Conservation (phyloP, 129 eudicot species). For the Erigeron canadensis region DNA sequence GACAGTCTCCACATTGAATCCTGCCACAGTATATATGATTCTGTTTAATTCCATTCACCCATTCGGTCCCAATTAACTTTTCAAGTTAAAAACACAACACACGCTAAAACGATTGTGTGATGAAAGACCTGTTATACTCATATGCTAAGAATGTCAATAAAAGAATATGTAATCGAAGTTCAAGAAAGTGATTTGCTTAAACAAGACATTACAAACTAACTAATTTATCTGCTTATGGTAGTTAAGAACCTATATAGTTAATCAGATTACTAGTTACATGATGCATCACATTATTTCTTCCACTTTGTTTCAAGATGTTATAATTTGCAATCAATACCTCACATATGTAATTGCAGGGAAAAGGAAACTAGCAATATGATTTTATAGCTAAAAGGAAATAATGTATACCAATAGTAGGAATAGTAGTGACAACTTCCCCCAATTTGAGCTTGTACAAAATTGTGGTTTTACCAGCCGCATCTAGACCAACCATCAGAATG, state of each 20-base stretch:
- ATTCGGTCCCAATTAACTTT: background rate
- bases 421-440: slow-evolving; percentile 43
- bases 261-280: background rate
- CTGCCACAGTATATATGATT: slow-evolving; percentile 10
- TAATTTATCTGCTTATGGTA: too few species aligned
- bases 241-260: too few species aligned
- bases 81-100: background rate
- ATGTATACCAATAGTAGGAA: slow-evolving; percentile 44
- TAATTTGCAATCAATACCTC: background rate
- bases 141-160: background rate
- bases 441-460: slow-evolving; percentile 40
- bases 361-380: background rate
- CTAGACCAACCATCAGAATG: slow-evolving; percentile 44
- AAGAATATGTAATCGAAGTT: background rate
- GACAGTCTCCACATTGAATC: slow-evolving; percentile 9
- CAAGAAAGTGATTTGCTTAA: background rate
- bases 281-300: background rate
- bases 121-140: too few species aligned
- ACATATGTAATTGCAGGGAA: too few species aligned
- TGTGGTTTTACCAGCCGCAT: slow-evolving; percentile 47
- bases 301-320: background rate
- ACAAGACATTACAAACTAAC: too few species aligned
- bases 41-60: background rate
- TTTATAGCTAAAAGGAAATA: background rate
- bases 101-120: background rate